phyloP scores from a whole-genome alignment of 2,329 filamentous ascomycete genomes.

The Neurospora sp. region DNA sequence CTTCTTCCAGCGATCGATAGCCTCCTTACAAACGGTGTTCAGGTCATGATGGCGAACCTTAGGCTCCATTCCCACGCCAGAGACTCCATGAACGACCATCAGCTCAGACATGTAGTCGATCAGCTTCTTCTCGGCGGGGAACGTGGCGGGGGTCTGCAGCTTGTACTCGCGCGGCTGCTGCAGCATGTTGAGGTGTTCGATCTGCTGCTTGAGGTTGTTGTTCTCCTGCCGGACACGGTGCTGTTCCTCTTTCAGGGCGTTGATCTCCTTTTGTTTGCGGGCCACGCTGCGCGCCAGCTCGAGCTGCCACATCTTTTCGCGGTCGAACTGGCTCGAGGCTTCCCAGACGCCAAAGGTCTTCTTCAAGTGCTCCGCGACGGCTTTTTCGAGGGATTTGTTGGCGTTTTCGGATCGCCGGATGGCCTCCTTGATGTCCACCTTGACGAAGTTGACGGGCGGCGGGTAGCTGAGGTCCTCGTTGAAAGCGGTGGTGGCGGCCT shows the following conservation, averaged over 20 bases:
- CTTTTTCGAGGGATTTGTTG: slow-evolving; percentile 54
- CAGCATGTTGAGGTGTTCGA: slow-evolving; percentile 47
- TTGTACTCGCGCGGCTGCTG: slow-evolving; percentile 53
- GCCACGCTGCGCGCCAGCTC: slow-evolving; percentile 52
- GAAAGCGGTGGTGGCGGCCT: slow-evolving; percentile 37
- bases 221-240: slow-evolving; percentile 46
- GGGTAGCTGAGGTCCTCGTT: slow-evolving; percentile 43
- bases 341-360: slow-evolving; percentile 71
- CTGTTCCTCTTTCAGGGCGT: slow-evolving; percentile 40
- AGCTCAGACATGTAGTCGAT: slow-evolving; percentile 37
- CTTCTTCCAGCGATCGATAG: slow-evolving; percentile 52
- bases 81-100: slow-evolving; percentile 27
- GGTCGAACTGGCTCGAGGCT: slow-evolving; percentile 44
- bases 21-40: slow-evolving; percentile 38
- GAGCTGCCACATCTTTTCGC: slow-evolving; percentile 50
- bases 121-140: slow-evolving; percentile 40
- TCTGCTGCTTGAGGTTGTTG: slow-evolving; percentile 44
- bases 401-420: slow-evolving; percentile 38
- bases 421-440: slow-evolving; percentile 35
- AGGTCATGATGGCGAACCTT: slow-evolving; percentile 39
- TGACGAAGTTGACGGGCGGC: slow-evolving; percentile 27
- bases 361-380: slow-evolving; percentile 65
- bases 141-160: slow-evolving; percentile 38
- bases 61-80: slow-evolving; percentile 34
- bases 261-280: slow-evolving; percentile 43